These are phyloP conservation scores for Uncinocarpus reesii DNA, from an alignment of 2,329 filamentous ascomycete genomes.

Conservation along the genomic window DNA sequence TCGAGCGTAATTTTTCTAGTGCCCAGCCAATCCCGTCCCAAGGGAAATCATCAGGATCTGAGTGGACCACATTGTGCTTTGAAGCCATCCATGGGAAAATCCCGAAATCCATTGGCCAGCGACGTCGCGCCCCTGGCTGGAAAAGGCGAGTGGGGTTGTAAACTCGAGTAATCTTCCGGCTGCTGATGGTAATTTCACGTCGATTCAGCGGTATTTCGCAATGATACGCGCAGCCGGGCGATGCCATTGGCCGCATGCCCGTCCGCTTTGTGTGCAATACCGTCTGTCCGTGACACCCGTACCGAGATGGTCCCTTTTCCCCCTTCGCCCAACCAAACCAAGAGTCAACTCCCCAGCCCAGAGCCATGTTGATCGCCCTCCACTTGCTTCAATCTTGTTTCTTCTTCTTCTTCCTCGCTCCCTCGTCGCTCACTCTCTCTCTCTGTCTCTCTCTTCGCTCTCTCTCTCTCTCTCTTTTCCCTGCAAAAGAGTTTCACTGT, in stretches of 20 bases:
- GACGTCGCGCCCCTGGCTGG: slow-evolving; percentile 4
- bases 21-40: slow-evolving; percentile 7
- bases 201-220: neutral
- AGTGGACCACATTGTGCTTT: slow-evolving; percentile 10
- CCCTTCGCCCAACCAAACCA: neutral
- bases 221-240: neutral
- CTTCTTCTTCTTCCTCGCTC: neutral
- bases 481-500: neutral
- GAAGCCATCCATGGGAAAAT: slow-evolving; percentile 2
- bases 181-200: neutral
- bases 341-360: too few species aligned
- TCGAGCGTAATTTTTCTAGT: too few species aligned
- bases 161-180: neutral
- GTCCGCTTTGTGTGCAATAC: neutral
- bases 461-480: neutral
- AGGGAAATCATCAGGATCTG: slow-evolving; percentile 10
- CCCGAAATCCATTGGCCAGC: slow-evolving; percentile 6
- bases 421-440: neutral
- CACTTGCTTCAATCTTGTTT: slow-evolving; percentile 7
- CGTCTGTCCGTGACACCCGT: too few species aligned
- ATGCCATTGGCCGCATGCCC: neutral
- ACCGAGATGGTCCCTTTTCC: too few species aligned
- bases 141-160: slow-evolving; percentile 3
- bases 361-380: slow-evolving; percentile 13
- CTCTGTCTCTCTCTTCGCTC: neutral